Percentiles rank a stretch among this genome's conserved stretches.
phyloP scores from a whole-genome alignment of 2,329 filamentous ascomycete species.

The Fusarium nodosum region DNA sequence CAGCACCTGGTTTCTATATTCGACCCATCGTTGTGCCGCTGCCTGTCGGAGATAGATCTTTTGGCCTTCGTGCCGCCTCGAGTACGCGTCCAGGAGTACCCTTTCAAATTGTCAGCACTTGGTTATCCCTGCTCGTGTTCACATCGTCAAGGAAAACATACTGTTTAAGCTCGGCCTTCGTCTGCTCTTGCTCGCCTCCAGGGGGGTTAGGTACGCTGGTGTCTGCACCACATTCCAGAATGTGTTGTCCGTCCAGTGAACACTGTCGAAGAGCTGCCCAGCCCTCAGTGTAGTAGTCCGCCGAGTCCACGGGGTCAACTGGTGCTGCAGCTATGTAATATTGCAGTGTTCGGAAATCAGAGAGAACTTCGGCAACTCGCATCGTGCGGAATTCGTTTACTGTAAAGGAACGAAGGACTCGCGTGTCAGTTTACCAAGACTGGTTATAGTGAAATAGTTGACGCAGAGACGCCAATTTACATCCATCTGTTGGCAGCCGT shows the following conservation, averaged over 20 bases:
- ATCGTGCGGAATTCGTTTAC: slow-evolving; percentile 72
- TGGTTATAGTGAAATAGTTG: neutral
- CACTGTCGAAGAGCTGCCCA: slow-evolving; percentile 74
- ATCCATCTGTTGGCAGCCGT: slow-evolving; percentile 13
- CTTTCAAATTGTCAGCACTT: slow-evolving; percentile 56
- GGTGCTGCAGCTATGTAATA: slow-evolving; percentile 72
- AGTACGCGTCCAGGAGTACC: slow-evolving; percentile 70
- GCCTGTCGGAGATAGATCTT: slow-evolving; percentile 74
- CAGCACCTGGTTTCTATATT: slow-evolving; percentile 66
- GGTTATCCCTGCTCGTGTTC: neutral
- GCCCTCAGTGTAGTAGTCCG: slow-evolving; percentile 74
- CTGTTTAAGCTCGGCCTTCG: slow-evolving; percentile 74
- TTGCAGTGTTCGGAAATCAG: slow-evolving; percentile 73
- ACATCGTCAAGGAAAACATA: slow-evolving; percentile 54
- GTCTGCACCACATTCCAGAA: slow-evolving; percentile 74
- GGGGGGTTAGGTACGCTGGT: slow-evolving; percentile 67
- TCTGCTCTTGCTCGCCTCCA: slow-evolving; percentile 70
- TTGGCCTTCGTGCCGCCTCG: slow-evolving; percentile 72
- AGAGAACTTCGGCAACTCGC: slow-evolving; percentile 72
- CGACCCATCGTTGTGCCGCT: slow-evolving; percentile 71
- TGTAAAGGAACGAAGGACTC: slow-evolving; percentile 49
- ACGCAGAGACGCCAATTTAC: slow-evolving; percentile 17
- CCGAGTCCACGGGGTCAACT: slow-evolving; percentile 65
- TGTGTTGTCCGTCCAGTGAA: slow-evolving; percentile 72
- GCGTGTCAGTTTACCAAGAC: slow-evolving; percentile 40